Evolutionary conservation across 257 asterid genomes (phyloP).

Genomic region (Forsythia suspensa): DNA sequence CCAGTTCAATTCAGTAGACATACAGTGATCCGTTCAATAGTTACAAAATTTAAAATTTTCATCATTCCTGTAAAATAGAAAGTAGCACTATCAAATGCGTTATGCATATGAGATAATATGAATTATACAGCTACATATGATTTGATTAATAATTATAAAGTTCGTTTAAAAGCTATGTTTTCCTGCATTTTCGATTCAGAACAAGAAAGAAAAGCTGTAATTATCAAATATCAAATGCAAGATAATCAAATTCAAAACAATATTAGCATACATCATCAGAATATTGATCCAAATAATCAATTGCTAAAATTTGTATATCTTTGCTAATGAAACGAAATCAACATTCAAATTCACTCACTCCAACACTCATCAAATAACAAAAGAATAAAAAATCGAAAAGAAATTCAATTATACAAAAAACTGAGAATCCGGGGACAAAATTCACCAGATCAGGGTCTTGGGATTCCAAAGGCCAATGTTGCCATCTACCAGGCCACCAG

Average conservation of each 20-base stretch:
- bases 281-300: background rate
- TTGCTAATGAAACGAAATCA: background rate
- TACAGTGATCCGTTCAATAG: background rate
- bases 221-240: background rate
- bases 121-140: background rate
- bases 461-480: slow-evolving; percentile 97
- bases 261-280: background rate
- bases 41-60: background rate
- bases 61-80: background rate
- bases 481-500: slow-evolving; percentile 98
- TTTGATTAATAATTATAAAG: background rate
- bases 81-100: background rate
- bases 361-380: background rate
- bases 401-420: background rate
- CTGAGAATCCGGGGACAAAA: background rate
- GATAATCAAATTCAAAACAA: background rate
- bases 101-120: background rate
- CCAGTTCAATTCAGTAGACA: background rate
- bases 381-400: background rate
- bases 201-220: background rate
- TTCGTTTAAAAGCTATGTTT: background rate
- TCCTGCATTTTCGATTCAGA: background rate
- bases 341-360: background rate
- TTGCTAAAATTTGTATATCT: background rate
- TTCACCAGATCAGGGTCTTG: slow-evolving; percentile 74